Conservation (phyloP, 2,329 filamentous ascomycete genomes). For the Chaetomiaceae sp. region DNA sequence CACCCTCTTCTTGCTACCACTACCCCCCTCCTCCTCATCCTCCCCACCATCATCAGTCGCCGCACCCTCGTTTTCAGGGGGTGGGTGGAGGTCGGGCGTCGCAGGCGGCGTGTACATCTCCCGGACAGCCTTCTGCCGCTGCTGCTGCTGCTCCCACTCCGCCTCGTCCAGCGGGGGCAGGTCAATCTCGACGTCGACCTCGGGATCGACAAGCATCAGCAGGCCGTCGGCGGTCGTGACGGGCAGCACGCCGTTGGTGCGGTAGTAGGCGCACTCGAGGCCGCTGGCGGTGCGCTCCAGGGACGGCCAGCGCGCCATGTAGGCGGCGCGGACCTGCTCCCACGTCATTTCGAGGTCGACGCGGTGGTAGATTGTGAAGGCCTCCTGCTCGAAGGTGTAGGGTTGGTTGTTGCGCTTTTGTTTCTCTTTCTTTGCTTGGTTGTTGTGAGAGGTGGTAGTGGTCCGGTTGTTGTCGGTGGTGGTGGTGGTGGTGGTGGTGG, state of each 20-base stretch:
- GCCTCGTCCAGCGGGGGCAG: neutral
- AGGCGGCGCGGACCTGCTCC: conserved; percentile 16
- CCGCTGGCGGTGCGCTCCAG: conserved; percentile 15
- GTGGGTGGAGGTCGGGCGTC: no score
- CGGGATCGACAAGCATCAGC: conserved; percentile 14
- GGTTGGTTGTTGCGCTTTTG: conserved; percentile 19
- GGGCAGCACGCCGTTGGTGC: conserved; percentile 21
- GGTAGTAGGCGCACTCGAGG: conserved; percentile 24
- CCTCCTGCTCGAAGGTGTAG: conserved; percentile 21
- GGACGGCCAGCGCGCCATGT: conserved; percentile 9
- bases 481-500: neutral
- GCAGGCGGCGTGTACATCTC: no score
- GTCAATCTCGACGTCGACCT: neutral
- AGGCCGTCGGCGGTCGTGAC: conserved; percentile 9
- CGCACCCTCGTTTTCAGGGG: neutral
- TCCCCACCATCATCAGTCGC: neutral
- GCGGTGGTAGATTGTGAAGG: conserved; percentile 25
- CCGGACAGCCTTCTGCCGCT: no score
- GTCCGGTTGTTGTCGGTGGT: no score
- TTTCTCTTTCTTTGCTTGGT: neutral
- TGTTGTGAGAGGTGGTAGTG: no score
- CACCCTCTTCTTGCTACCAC: neutral
- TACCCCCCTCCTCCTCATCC: neutral
- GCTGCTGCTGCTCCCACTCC: neutral
- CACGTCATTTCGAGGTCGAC: conserved; percentile 20